A percentile compares a stretch with the other conserved stretches of the same genome.
These are phyloP conservation scores for Paecilomyces fulvus DNA, from an alignment of 2,329 filamentous ascomycete genomes.

Conservation along the genomic window DNA sequence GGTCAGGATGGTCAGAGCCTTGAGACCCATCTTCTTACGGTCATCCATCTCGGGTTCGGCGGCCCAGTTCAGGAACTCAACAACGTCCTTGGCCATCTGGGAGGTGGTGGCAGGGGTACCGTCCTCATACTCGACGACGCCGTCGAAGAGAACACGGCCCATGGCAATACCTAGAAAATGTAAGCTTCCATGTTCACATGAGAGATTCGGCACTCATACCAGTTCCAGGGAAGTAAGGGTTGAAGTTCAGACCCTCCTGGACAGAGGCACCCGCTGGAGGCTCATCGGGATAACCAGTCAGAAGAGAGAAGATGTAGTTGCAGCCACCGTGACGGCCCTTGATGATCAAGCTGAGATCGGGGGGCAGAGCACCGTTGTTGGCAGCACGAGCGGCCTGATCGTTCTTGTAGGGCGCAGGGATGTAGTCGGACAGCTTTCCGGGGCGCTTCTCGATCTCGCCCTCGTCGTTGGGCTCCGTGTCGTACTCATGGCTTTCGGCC, in stretches of 20 bases:
- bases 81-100: conserved; percentile 99
- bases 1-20: conserved; percentile 74
- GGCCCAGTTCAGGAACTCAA: conserved; percentile 98
- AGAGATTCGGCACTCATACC: conserved; percentile 40
- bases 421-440: conserved; percentile 97
- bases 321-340: conserved; percentile 97
- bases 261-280: conserved; percentile 81
- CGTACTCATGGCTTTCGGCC: conserved; percentile 98
- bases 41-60: conserved; percentile 99
- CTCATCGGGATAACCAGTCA: conserved; percentile 97
- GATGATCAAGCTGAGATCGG: conserved; percentile 94
- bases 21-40: conserved; percentile 99
- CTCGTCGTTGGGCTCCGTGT: conserved; percentile 94
- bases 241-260: conserved; percentile 93
- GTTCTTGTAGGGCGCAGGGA: conserved; percentile 94
- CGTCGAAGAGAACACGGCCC: conserved; percentile 97
- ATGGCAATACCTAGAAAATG: conserved; percentile 64
- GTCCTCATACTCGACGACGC: conserved; percentile 96
- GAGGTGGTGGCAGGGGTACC: conserved; percentile 88
- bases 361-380: conserved; percentile 96
- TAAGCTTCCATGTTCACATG: conserved; percentile 1
- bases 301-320: conserved; percentile 95
- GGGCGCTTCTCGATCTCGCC: conserved; percentile 97
- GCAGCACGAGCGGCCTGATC: conserved; percentile 95
- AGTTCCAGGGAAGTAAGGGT: conserved; percentile 98